Evolutionary conservation across 805 yeast genomes (phyloP), one percentile per base, ranked within the genome.

Genomic region (Diddensiella santjacobensis): DNA sequence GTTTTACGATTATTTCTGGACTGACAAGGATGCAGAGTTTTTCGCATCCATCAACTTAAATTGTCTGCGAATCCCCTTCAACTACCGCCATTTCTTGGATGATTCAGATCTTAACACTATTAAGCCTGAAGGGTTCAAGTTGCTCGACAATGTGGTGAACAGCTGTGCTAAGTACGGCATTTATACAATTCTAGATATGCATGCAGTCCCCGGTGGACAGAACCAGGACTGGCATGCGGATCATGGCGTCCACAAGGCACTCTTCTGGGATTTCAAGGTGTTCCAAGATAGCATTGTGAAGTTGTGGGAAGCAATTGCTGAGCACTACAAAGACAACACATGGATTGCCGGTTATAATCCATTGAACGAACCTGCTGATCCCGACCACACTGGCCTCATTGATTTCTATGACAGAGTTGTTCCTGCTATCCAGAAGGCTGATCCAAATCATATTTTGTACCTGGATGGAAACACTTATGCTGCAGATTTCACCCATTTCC

Each of bases 301-400:
- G 55, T 64, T 76, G 42, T 76, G 80, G 80, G 57, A 49, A 3
- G 65, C 67, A 44, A 57, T 76, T 31, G 80, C 80, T 4, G 60
- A 62, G 40, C 69, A 73, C 58, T 76, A 76, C 58, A 68, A 65
- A 52, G 73, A 68, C 47, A 75, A 76, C 56, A 57, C 62, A 17
- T 74, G 74, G 74, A 69, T 76, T 47, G 80, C 80, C 3, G 80
- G 80, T n/a, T 76, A 74, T 60, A 76, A 76, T 74, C 60, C 78
- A 18, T 62, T 76, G 60, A 76, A 76, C 58, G 80, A 76, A 58
- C 80, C 80, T 2, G 75, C 78, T 2, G 72, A 69, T 31, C 54
- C 72, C 2, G 68, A 72, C 44, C 78, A 74, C 51, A 42, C 61
- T 24, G 70, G 71, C 51, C 64, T 76, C 58, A 63, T 69, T 18